phyloP scores from a whole-genome alignment of 352 stramenopile species.

The Phytophthora syringae region DNA sequence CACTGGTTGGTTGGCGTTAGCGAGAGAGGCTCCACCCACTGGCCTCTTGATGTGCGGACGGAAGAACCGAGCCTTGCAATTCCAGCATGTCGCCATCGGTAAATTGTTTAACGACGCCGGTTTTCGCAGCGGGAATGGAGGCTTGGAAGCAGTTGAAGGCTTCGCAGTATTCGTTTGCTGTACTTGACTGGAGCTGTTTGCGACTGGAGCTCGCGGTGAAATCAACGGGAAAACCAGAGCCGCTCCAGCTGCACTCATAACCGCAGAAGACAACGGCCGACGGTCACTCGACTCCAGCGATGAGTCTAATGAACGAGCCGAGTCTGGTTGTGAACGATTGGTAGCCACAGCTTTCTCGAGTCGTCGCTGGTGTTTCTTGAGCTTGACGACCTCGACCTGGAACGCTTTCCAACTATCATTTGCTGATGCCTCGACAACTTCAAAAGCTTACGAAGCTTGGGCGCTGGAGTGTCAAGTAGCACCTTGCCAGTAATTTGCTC shows the following conservation, averaged over 20 bases:
- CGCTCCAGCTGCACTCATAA: slow-evolving; percentile 23
- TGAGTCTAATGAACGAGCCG: slow-evolving; percentile 20
- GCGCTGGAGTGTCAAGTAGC: slow-evolving; percentile 52
- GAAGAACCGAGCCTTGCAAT: slow-evolving; percentile 63
- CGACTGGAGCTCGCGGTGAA: slow-evolving; percentile 22
- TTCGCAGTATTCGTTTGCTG: slow-evolving; percentile 10
- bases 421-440: slow-evolving; percentile 24
- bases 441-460: slow-evolving; percentile 56
- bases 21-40: background rate
- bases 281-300: slow-evolving; percentile 12
- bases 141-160: slow-evolving; percentile 17
- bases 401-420: slow-evolving; percentile 65
- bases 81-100: slow-evolving; percentile 65
- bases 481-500: slow-evolving; percentile 71
- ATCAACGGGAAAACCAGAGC: slow-evolving; percentile 43
- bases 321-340: slow-evolving; percentile 16
- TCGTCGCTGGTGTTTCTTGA: slow-evolving; percentile 55
- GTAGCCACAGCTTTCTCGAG: slow-evolving; percentile 35
- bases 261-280: slow-evolving; percentile 6
- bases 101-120: slow-evolving; percentile 34
- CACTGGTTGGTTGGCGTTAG: slow-evolving; percentile 8
- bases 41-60: slow-evolving; percentile 34
- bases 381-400: slow-evolving; percentile 38
- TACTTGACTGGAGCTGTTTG: slow-evolving; percentile 2
- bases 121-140: slow-evolving; percentile 32